phyloP scores from a whole-genome alignment of 2,329 filamentous ascomycete species.

The Colletotrichum trifolii region DNA sequence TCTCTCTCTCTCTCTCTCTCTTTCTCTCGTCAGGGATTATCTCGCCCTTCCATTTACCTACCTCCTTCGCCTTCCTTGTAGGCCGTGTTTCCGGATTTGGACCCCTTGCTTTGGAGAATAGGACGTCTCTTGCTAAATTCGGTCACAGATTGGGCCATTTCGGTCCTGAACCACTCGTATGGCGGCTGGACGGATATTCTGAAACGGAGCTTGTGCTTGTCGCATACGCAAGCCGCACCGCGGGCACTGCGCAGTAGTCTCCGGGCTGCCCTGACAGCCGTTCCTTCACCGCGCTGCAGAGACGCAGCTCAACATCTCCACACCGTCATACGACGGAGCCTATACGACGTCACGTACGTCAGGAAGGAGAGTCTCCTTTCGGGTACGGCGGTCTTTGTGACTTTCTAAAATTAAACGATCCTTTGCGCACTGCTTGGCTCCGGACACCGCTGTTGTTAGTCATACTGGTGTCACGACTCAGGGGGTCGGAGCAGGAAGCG shows the following conservation, averaged over 20 bases:
- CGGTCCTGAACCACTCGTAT: constrained; percentile 27
- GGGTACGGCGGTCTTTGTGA: constrained; percentile 20
- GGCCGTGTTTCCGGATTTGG: constrained; percentile 32
- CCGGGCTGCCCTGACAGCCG: constrained; percentile 27
- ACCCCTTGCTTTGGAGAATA: constrained; percentile 23
- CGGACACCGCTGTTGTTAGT: constrained; percentile 7
- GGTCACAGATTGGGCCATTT: constrained; percentile 20
- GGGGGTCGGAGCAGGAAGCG: not conserved
- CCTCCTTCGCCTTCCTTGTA: constrained; percentile 30
- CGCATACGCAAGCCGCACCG: constrained; percentile 28
- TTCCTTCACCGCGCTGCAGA: constrained; percentile 17
- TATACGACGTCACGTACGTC: constrained; percentile 25
- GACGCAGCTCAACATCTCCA: constrained; percentile 5
- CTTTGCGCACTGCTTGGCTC: constrained; percentile 14
- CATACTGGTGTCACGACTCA: constrained; percentile 1
- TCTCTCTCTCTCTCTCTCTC: too few relatives aligned
- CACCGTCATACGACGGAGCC: constrained; percentile 30
- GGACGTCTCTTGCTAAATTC: constrained; percentile 15
- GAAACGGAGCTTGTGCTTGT: constrained; percentile 35
- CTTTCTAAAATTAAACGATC: constrained; percentile 18
- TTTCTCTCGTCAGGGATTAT: constrained; percentile 24
- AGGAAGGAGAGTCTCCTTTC: not conserved
- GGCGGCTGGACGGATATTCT: constrained; percentile 29
- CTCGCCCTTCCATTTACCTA: constrained; percentile 36
- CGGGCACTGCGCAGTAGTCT: constrained; percentile 10